Evolutionary conservation across 352 stramenopile genomes (phyloP).

Genomic region (Stramenopiles sp.): DNA sequence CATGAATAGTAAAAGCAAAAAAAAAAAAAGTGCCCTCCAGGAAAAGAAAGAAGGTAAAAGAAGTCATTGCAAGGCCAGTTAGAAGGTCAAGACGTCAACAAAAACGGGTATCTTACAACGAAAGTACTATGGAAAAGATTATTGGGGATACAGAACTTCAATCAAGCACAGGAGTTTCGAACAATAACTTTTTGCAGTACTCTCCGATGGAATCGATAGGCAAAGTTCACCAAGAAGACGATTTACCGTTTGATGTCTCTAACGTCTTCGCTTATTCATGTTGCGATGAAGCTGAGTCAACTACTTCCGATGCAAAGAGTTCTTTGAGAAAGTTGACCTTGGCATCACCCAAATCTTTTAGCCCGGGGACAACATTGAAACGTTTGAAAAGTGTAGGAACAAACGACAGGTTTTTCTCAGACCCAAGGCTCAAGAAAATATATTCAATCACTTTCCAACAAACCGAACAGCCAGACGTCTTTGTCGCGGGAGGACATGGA

Average conservation of each 20-base stretch:
- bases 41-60: not conserved
- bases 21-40: not conserved
- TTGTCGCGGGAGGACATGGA: not conserved
- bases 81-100: not conserved
- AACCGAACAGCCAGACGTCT: not conserved
- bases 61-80: not conserved
- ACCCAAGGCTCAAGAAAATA: constrained; percentile 4
- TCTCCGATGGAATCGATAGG: no score
- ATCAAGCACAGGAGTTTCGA: not conserved
- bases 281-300: not conserved
- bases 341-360: not conserved
- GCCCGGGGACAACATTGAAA: not conserved
- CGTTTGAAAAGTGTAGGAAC: constrained; percentile 1
- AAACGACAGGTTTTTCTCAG: not conserved
- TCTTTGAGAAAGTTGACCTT: not conserved
- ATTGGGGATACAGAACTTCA: not conserved
- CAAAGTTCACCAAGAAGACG: not conserved
- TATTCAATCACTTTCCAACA: constrained; percentile 8
- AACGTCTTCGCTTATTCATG: not conserved
- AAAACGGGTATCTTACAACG: not conserved
- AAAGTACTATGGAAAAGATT: not conserved
- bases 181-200: not conserved
- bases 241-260: not conserved
- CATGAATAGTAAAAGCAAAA: not conserved
- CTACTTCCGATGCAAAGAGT: not conserved